Conservation (phyloP, 345 rosid genomes). For the Brassica rapa region DNA sequence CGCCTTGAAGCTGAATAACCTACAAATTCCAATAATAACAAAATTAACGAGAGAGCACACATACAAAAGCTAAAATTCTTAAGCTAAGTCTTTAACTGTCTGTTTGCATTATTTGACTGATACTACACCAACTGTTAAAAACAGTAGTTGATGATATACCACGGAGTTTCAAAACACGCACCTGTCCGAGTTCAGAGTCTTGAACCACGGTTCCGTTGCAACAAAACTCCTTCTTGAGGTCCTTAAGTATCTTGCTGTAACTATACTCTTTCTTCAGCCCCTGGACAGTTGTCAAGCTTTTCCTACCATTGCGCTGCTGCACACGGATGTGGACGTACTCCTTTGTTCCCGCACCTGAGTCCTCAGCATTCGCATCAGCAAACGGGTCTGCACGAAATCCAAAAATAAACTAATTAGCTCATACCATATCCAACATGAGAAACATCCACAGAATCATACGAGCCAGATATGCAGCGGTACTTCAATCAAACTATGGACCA, state of each 20-base stretch:
- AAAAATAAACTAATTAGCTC: conserved; percentile 18
- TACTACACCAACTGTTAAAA: not conserved
- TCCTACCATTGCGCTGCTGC: conserved; percentile 82
- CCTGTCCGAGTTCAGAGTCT: conserved; percentile 87
- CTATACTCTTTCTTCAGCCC: conserved; percentile 82
- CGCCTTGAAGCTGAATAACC: conserved; percentile 93
- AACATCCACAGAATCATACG: not conserved
- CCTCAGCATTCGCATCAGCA: conserved; percentile 78
- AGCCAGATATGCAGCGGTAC: not conserved
- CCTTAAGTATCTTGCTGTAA: conserved; percentile 81
- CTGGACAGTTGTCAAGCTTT: conserved; percentile 79
- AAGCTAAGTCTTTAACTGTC: not conserved
- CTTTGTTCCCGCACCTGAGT: conserved; percentile 71
- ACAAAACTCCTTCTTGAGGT: conserved; percentile 63
- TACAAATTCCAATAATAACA: not conserved
- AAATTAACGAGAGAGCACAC: not conserved
- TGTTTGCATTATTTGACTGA: not conserved
- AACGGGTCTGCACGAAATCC: conserved; percentile 50
- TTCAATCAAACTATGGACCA: not conserved
- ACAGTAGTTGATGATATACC: not conserved
- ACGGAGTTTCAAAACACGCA: conserved; percentile 16
- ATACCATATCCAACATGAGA: not conserved
- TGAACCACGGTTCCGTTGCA: conserved; percentile 77
- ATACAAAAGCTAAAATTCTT: not conserved
- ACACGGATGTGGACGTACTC: conserved; percentile 71